Conservation (phyloP, 1,139 yeast genomes). For the Yamadazyma aaseri region DNA sequence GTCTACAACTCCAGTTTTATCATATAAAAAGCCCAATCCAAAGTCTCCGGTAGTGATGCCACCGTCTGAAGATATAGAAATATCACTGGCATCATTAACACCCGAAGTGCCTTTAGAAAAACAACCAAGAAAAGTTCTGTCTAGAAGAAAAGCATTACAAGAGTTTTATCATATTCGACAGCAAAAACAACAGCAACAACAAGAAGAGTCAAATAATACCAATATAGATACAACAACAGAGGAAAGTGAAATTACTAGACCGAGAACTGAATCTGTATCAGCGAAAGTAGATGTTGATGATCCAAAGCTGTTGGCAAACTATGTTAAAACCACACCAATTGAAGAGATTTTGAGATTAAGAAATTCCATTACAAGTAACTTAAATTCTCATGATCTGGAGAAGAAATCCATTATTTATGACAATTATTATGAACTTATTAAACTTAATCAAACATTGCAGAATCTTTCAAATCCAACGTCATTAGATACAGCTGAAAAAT, state of each 20-base stretch:
- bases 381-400: conserved; percentile 41
- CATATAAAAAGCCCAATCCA: conserved; percentile 27
- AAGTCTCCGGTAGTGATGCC: conserved; percentile 1
- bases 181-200: conserved; percentile 12
- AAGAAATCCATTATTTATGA: conserved; percentile 48
- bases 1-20: conserved; percentile 21
- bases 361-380: conserved; percentile 29
- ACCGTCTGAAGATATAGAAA: conserved; percentile 8
- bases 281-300: conserved; percentile 17
- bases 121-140: conserved; percentile 32
- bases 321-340: conserved; percentile 32
- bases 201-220: too few species aligned
- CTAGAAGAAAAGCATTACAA: conserved; percentile 44
- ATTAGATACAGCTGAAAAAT: conserved; percentile 2
- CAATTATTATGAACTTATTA: conserved; percentile 46
- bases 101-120: background rate
- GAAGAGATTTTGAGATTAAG: conserved; percentile 38
- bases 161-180: conserved; percentile 40
- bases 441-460: conserved; percentile 37
- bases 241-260: conserved; percentile 6
- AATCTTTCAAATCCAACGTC: conserved; percentile 24
- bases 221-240: conserved; percentile 10
- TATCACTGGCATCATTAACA: background rate
- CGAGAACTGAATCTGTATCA: conserved; percentile 3
- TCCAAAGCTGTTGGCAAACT: conserved; percentile 27